These are phyloP conservation scores for Tetrahymena elliotti DNA, from an alignment of 73 alveolate genomes.

Conservation along the genomic window DNA sequence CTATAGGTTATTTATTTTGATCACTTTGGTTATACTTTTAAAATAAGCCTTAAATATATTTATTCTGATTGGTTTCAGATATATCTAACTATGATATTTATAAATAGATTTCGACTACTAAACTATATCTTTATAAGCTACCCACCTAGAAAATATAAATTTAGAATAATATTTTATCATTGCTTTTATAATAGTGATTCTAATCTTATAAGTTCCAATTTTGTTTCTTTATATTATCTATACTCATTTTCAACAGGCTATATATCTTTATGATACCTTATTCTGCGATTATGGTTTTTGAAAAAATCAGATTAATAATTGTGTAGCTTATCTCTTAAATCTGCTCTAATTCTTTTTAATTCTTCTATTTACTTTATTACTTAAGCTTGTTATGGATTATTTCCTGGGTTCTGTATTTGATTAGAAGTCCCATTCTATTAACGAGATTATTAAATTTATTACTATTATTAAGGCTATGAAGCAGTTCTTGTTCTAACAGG, in stretches of 20 bases:
- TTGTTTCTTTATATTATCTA: slow-evolving; percentile 60
- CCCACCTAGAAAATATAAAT: too few species aligned
- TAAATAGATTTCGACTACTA: too few species aligned
- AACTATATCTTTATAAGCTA: too few species aligned
- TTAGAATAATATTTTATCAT: too few species aligned
- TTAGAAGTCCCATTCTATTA: not conserved
- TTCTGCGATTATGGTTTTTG: slow-evolving; percentile 56
- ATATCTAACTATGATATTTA: too few species aligned
- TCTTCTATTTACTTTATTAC: not conserved
- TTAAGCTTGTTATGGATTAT: not conserved
- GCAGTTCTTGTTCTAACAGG: slow-evolving; percentile 16
- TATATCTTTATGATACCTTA: slow-evolving; percentile 67
- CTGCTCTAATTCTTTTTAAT: slow-evolving; percentile 42
- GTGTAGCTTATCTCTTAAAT: slow-evolving; percentile 49
- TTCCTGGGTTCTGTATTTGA: not conserved
- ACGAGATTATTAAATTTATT: not conserved
- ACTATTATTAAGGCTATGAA: not conserved
- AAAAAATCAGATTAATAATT: slow-evolving; percentile 56
- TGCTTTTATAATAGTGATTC: not conserved
- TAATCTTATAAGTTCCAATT: slow-evolving; percentile 39
- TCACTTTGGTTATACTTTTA: too few species aligned
- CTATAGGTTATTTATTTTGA: not conserved
- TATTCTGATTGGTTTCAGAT: not conserved
- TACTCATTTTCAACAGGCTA: slow-evolving; percentile 67
- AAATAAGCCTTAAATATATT: not conserved